Evolutionary conservation across 805 yeast genomes (phyloP), one percentile per base, ranked within the genome.

Genomic region (Sugiyamaella qingdaonensis): DNA sequence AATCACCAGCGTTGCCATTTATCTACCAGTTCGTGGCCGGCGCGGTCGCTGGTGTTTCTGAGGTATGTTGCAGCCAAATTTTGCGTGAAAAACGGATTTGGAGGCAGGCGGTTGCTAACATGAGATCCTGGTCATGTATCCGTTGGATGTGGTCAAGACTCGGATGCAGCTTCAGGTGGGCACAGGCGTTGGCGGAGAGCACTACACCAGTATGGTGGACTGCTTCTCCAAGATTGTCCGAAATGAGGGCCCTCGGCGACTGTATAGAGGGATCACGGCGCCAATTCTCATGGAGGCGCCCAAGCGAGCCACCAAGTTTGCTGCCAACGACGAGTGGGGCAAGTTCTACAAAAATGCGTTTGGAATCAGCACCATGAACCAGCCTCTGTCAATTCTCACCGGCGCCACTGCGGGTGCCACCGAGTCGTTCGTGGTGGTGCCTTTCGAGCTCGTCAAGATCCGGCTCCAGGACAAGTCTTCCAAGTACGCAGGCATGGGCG

Each of bases 221-320:
- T 88, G 96, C 68, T 71, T 94, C 62, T 72, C 78, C 58, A 90
- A 91, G 72, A 92, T 94, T 62, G 79, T 94, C 62, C 81, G 80
- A 63, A 83, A 81, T 61, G 99, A 94, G 71, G 99, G 99, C 49
- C 78, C 82, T 41, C 72, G 85, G 10, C 78, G 94, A 58, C 78
- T 92, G 54, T 94, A 94, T 73, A 84, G 91, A 67, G 99, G 99
- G 60, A 94, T 94, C 64, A 75, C 87, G 31, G 96, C 99, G 21
- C 99, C 99, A 33, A 88, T 94, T 61, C 77, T 94, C 64, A 94
- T 94, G 99, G 99, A 94, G 72, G 99, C 98, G 11, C 99, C 99
- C 59, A 94, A 94, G 78, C 84, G 99, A 76, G 99, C 99, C 41
- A 91, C 96, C 60, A 94, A 94, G 72, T 94, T 94, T 68, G 97